Percentiles rank a stretch among this genome's conserved stretches.
phyloP scores from a whole-genome alignment of 768 basidiomycete genomes.

The Rubroboletus satanas region DNA sequence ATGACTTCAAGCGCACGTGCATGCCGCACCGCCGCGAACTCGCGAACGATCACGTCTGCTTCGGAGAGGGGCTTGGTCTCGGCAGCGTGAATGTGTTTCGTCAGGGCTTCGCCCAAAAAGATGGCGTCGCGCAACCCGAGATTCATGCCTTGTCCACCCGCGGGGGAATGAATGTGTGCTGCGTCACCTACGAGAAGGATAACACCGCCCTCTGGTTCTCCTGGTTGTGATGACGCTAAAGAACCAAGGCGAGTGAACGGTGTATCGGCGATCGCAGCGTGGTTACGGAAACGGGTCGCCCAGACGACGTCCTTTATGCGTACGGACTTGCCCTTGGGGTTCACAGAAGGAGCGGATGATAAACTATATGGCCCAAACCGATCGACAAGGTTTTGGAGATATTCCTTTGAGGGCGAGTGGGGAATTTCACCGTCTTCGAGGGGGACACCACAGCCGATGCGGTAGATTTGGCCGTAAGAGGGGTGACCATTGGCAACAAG shows the following conservation, averaged over 20 bases:
- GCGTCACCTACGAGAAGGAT: constrained; percentile 43
- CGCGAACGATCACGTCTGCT: constrained; percentile 33
- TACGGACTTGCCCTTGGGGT: constrained; percentile 29
- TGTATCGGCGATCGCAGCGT: constrained; percentile 42
- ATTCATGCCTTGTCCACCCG: constrained; percentile 59
- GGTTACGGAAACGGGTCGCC: constrained; percentile 47
- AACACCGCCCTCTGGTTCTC: constrained; percentile 12
- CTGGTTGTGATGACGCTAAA: neutral
- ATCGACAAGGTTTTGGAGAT: constrained; percentile 43
- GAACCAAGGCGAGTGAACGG: constrained; percentile 32
- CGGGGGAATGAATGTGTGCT: constrained; percentile 52
- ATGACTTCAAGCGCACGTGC: constrained; percentile 42
- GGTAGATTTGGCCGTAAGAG: constrained; percentile 26
- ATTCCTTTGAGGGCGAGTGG: constrained; percentile 36
- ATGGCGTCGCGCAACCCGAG: constrained; percentile 53
- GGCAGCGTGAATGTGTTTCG: constrained; percentile 31
- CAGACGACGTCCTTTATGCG: constrained; percentile 40
- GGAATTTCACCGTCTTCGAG: constrained; percentile 36
- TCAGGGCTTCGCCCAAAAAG: constrained; percentile 40
- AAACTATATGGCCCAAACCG: constrained; percentile 36
- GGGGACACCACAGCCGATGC: constrained; percentile 43
- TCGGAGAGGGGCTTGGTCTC: constrained; percentile 9
- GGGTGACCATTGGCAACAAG: constrained; percentile 17
- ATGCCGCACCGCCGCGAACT: constrained; percentile 36
- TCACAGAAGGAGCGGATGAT: constrained; percentile 36